Evolutionary conservation across 176 grass and related monocot species (phyloP).

Genomic region (Rhynchospora tenuis): DNA sequence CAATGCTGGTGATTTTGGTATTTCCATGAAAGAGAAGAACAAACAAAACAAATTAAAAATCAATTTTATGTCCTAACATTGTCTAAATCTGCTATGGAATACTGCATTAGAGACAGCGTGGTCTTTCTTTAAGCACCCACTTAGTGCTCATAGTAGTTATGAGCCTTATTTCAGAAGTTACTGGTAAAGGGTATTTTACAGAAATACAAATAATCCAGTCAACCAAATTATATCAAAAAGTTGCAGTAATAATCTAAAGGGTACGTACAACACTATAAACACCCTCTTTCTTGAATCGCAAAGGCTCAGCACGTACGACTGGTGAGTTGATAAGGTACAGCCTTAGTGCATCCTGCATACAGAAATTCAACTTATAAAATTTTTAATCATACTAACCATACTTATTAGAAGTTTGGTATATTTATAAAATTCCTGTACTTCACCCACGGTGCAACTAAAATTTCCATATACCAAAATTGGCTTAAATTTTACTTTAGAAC

Average conservation of each 20-base stretch:
- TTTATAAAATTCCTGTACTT: not conserved
- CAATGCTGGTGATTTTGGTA: not conserved
- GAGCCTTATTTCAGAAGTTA: not conserved
- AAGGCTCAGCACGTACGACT: constrained; percentile 88
- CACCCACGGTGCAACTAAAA: not conserved
- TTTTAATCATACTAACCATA: not conserved
- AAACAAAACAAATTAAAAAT: not conserved
- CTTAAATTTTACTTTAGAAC: not conserved
- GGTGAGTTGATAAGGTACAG: constrained; percentile 95
- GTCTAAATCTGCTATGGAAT: not conserved
- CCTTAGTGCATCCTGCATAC: constrained; percentile 83
- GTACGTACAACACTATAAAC: constrained; percentile 90
- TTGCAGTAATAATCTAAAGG: constrained; percentile 11
- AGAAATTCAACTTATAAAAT: constrained; percentile 15
- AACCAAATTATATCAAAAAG: not conserved
- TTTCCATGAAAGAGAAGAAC: constrained; percentile 7
- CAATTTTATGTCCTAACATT: not conserved
- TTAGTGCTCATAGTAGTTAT: not conserved
- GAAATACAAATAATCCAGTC: constrained; percentile 22
- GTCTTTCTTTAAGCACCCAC: not conserved
- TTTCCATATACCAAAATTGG: not conserved
- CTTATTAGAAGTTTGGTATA: not conserved
- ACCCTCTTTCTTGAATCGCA: constrained; percentile 83
- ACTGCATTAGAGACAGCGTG: not conserved
- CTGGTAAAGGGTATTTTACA: constrained; percentile 16